Conservation (phyloP, 1,284 basidiomycete genomes). For the Fereydounia khargensis region DNA sequence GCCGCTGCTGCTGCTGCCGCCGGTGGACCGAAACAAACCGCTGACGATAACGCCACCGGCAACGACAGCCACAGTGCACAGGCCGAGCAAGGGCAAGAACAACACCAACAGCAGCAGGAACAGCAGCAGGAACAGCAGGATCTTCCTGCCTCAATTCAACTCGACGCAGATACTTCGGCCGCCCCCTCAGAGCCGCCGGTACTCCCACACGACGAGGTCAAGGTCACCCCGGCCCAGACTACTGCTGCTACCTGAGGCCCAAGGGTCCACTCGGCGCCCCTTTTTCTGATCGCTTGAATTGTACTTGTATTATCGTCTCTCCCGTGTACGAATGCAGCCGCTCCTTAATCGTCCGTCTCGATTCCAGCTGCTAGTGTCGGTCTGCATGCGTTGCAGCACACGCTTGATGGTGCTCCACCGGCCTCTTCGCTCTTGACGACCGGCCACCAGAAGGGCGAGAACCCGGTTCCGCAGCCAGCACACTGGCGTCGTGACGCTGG, state of each 20-base stretch:
- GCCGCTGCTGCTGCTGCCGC: conserved; percentile 27
- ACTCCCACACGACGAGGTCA: no score
- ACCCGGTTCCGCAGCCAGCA: conserved; percentile 12
- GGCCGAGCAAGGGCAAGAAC: not conserved
- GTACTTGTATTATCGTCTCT: no score
- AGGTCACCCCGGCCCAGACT: not conserved
- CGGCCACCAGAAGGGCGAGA: conserved; percentile 35
- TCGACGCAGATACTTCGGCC: no score
- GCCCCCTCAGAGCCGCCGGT: no score
- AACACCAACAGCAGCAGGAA: not conserved
- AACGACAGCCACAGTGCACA: not conserved
- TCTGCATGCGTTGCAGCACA: conserved; percentile 30
- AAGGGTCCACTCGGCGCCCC: no score
- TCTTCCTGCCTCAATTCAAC: not conserved
- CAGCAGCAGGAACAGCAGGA: not conserved
- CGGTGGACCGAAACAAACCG: not conserved
- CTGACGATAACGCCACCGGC: not conserved
- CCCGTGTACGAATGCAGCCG: not conserved
- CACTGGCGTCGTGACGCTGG: no score
- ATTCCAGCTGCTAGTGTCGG: conserved; percentile 3
- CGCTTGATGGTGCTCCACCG: not conserved
- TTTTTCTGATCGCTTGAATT: no score
- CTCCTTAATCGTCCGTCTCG: not conserved
- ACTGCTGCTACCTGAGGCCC: not conserved
- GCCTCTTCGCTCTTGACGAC: conserved; percentile 4